Base-by-base conservation (phyloP, 495 filamentous ascomycete genomes). In the Pyronema omphalodes region DNA sequence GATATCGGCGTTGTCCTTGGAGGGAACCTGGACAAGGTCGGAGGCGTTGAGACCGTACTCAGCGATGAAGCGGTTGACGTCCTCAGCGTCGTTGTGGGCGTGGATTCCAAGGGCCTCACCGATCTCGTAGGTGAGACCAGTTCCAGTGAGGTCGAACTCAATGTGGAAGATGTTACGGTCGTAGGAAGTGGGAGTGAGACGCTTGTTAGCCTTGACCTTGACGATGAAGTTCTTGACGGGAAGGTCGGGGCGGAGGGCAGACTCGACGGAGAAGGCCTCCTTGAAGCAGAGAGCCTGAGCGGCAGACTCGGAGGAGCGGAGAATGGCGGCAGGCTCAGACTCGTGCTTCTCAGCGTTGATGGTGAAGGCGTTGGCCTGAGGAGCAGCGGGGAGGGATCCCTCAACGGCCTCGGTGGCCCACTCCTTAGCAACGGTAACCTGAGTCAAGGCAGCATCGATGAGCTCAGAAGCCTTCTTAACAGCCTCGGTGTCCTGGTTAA, bases 131-230 rank as follows among this genome's bases (percentile, higher is more conserved):
- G 76, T 91, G 55, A 98, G 79, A 44, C 87, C 88, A 37, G 88
- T 91, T 60, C 80, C 70, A 47, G 87, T 88, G 15, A 96, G 77
- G 66, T 95, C 91, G 64, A 98, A 98, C 68, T 98, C 91, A 59
- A 98, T 96, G 71, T 98, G 91, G 82, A 98, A 98, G 68, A 98
- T 95, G 73, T 98, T 96, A 35, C 91, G 85, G 67, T 94, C 89
- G 67, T 98, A 98, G 9, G 82, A 81, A 44, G 68, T 61, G 15
- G 91, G 91, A 0, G 91, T 98, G 44, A 98, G 76, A 44, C 91
- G 76, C 53, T 88, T 82, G 70, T 94, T 94, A 71, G 94, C 93
- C 72, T 93, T 84, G 67, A 98, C 91, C 55, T 80, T 80, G 47
- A 94, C 80, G 36, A 86, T 84, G 66, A 75, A 81, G 4, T 89